These are phyloP conservation scores for Candida neerlandica DNA, from an alignment of 1,139 yeast genomes.

Conservation along the genomic window DNA sequence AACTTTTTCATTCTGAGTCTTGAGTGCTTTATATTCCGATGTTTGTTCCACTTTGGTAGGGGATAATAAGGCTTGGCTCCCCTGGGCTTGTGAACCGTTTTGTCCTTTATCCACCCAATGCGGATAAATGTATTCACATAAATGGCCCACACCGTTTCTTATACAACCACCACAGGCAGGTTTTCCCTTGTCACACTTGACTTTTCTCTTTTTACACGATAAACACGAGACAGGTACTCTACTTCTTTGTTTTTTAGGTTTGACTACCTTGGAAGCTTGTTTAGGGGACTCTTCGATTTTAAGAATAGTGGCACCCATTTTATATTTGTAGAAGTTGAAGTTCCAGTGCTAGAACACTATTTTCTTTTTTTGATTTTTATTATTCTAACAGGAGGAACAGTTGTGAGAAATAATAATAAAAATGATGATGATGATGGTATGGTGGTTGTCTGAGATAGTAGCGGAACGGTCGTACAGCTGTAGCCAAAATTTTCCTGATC, in stretches of 20 bases:
- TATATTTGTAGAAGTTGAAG: neutral
- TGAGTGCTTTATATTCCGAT: slow-evolving; percentile 26
- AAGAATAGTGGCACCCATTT: neutral
- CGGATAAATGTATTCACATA: slow-evolving; percentile 47
- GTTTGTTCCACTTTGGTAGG: slow-evolving; percentile 19
- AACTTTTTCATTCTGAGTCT: slow-evolving; percentile 25
- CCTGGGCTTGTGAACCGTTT: neutral
- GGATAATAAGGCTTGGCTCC: neutral
- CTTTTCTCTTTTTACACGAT: slow-evolving; percentile 47
- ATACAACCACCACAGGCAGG: slow-evolving; percentile 51
- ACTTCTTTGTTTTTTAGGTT: slow-evolving; percentile 27
- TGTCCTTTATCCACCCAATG: slow-evolving; percentile 30
- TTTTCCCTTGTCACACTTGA: slow-evolving; percentile 46
- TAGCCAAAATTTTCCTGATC: neutral
- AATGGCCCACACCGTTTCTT: slow-evolving; percentile 44
- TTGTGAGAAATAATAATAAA: too few relatives aligned
- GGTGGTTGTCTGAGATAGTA: too few relatives aligned
- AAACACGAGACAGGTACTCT: slow-evolving; percentile 48
- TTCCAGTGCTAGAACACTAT: neutral
- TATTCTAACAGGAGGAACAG: too few relatives aligned
- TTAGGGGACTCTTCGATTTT: neutral
- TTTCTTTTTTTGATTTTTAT: neutral
- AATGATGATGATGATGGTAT: neutral
- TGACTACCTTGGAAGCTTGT: neutral
- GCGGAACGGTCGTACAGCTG: too few relatives aligned